These are phyloP conservation scores for Crithidia expoeki DNA, from an alignment of 208 protist genomes.

Conservation along the genomic window DNA sequence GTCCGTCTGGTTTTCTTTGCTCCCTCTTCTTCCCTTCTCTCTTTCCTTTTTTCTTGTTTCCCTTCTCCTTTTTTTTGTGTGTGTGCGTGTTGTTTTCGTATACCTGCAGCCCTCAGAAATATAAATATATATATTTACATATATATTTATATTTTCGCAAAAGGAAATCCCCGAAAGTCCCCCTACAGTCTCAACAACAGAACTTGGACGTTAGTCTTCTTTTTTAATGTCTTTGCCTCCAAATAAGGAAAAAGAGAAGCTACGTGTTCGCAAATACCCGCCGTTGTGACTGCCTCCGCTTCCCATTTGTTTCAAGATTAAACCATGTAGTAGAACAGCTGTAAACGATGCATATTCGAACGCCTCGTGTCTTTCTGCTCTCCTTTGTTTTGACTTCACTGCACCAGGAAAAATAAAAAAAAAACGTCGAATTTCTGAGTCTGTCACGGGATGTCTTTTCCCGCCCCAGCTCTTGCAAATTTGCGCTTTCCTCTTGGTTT, in stretches of 20 bases:
- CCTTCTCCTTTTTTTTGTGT: neutral
- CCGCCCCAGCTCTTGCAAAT: too few relatives aligned
- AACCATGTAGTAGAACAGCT: too few relatives aligned
- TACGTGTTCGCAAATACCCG: neutral
- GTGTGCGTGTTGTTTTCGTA: neutral
- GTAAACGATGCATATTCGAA: neutral
- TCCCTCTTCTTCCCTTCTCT: constrained; percentile 2
- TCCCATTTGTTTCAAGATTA: too few relatives aligned
- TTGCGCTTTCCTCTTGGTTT: too few relatives aligned
- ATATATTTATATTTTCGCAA: too few relatives aligned
- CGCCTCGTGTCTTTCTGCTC: constrained; percentile 3
- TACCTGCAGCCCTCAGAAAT: neutral
- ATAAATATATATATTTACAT: too few relatives aligned
- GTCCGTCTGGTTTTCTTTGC: neutral
- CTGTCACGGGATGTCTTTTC: too few relatives aligned
- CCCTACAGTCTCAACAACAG: neutral
- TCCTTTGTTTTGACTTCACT: neutral
- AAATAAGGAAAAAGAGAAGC: too few relatives aligned
- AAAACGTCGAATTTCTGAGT: too few relatives aligned
- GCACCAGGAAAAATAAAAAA: too few relatives aligned
- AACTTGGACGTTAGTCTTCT: neutral
- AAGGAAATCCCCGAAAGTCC: neutral
- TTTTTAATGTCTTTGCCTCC: constrained; percentile 2
- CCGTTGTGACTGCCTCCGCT: neutral
- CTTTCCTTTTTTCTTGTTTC: constrained; percentile 3